Conservation (phyloP, 441 rosid species). For the Erysimum pusillum region DNA sequence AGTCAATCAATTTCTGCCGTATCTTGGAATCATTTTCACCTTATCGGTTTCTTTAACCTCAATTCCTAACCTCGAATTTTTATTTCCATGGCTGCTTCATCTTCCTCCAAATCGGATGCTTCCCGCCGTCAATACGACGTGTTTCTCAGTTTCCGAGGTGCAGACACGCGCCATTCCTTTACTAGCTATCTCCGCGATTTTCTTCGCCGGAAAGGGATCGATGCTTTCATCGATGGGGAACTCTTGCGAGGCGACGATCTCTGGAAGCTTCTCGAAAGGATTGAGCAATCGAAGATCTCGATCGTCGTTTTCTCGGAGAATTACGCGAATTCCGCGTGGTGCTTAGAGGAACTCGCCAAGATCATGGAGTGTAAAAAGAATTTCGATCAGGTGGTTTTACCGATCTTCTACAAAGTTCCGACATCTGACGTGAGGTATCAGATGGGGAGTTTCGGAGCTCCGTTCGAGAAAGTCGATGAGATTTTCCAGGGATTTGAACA, state of each 20-base stretch:
- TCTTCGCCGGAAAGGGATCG: slow-evolving; percentile 45
- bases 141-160: slow-evolving; percentile 44
- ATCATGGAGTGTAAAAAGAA: too few relatives aligned
- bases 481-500: slow-evolving; percentile 24
- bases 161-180: slow-evolving; percentile 33
- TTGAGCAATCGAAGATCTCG: too few relatives aligned
- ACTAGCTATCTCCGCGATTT: slow-evolving; percentile 23
- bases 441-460: neutral
- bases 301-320: too few relatives aligned
- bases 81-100: neutral
- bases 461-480: neutral
- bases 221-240: slow-evolving; percentile 38
- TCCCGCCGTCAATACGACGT: slow-evolving; percentile 48
- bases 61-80: neutral
- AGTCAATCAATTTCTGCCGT: too few relatives aligned
- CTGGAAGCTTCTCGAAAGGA: neutral
- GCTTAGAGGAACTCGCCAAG: too few relatives aligned
- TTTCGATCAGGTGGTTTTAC: too few relatives aligned
- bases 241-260: slow-evolving; percentile 32
- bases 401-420: too few relatives aligned
- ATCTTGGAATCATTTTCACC: too few relatives aligned
- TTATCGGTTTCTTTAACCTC: too few relatives aligned
- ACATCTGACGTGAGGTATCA: too few relatives aligned
- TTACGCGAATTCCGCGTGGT: too few relatives aligned
- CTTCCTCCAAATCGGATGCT: neutral